A percentile compares a stretch with the other conserved stretches of the same genome.
Evolutionary conservation across 306 rosid species (phyloP).

Genomic region (Lathyrus oleraceus): DNA sequence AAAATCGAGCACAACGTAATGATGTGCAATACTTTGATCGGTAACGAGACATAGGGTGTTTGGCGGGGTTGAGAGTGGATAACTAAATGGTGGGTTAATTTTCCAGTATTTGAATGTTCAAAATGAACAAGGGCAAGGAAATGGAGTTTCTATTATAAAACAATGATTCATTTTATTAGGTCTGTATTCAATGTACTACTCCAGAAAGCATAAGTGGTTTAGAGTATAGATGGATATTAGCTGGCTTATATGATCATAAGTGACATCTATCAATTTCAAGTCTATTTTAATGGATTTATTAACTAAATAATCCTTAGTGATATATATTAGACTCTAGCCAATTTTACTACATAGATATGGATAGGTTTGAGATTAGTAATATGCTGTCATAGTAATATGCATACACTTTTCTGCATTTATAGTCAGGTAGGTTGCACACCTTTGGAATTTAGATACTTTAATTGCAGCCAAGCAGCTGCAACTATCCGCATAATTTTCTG

Average conservation of each 20-base stretch:
- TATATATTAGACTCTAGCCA: neutral
- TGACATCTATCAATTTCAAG: neutral
- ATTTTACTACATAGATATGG: slow-evolving; percentile 3
- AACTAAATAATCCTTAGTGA: neutral
- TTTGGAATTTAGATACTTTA: slow-evolving; percentile 26
- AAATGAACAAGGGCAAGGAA: slow-evolving; percentile 1
- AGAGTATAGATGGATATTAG: neutral
- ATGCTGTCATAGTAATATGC: neutral
- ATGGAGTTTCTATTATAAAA: neutral
- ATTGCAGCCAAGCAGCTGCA: slow-evolving; percentile 3
- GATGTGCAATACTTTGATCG: neutral
- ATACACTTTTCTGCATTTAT: neutral
- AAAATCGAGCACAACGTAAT: neutral
- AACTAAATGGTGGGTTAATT: slow-evolving; percentile 11
- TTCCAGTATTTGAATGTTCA: neutral
- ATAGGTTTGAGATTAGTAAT: slow-evolving; percentile 3
- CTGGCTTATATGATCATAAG: slow-evolving; percentile 1
- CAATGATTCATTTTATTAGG: neutral
- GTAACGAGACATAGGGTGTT: neutral
- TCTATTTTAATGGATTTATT: slow-evolving; percentile 2
- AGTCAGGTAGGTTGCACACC: neutral
- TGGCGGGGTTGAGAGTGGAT: neutral
- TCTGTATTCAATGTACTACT: neutral
- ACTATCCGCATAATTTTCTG: neutral
- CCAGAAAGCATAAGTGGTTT: slow-evolving; percentile 1